Base-by-base conservation (phyloP, 192 early-diverging fungal genomes). In the Gonapodya prolifera region DNA sequence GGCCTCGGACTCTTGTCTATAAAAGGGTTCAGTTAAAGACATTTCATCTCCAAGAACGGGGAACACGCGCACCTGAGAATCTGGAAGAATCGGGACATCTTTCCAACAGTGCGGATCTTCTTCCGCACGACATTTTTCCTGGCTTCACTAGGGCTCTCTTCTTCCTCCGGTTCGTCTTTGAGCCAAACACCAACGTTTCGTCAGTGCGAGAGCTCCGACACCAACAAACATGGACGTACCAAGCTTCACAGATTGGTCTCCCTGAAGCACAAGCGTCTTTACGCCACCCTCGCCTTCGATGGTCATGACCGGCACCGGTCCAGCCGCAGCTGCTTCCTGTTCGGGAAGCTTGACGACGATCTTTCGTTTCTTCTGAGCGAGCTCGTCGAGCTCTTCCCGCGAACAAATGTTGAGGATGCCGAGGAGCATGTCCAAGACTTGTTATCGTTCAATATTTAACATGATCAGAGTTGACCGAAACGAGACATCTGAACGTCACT, bases 391-490 rank as follows among this genome's bases (percentile, higher is more conserved):
- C 85, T 99, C 97, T 75, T 96, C 95, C 82, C 96, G 94, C 85
- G 90, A 95, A 85, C 97, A 99, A 69, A 96, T 95, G 81, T 94
- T 94, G 69, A 99, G 84, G 79, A 98, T 94, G 2, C 92, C 95
- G 70, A 98, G 80, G 69, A 99, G 83, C 96, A 99, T 99, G 75
- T 99, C 95, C 13, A 95, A 96, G 81, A 98, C 94, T 94, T 81
- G n/a, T n/a, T n/a, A n/a, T n/a, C n/a, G n/a, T n/a, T n/a, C n/a
- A n/a, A n/a, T n/a, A n/a, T n/a, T n/a, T n/a, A n/a, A n/a, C n/a
- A n/a, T n/a, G n/a, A n/a, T n/a, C n/a, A n/a, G n/a, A n/a, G n/a
- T n/a, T n/a, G n/a, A n/a, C n/a, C n/a, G n/a, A n/a, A n/a, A n/a
- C n/a, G n/a, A n/a, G n/a, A n/a, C n/a, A n/a, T n/a, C n/a, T n/a